These are phyloP conservation scores for Onygenales sp. DNA, from an alignment of 2,329 filamentous ascomycete species.

Conservation along the genomic window DNA sequence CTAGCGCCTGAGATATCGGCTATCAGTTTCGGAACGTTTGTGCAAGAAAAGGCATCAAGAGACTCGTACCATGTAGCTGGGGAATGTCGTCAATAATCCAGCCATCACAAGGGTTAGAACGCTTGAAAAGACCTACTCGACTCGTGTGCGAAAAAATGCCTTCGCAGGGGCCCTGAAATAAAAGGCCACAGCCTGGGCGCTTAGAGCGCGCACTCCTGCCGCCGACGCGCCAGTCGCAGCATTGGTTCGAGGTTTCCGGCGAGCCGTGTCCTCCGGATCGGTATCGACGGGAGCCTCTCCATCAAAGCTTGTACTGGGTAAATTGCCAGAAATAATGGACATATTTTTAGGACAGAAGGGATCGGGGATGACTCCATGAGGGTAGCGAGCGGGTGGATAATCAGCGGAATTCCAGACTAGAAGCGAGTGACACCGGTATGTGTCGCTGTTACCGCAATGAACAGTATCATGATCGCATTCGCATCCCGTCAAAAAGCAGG, in stretches of 20 bases:
- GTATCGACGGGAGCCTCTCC: slow-evolving; percentile 6
- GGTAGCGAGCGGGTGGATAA: too few relatives aligned
- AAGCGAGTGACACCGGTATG: neutral
- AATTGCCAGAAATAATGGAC: neutral
- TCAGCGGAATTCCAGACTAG: neutral
- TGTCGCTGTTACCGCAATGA: neutral
- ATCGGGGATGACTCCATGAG: neutral
- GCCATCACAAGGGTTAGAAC: slow-evolving; percentile 9
- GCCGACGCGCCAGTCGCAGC: slow-evolving; percentile 69
- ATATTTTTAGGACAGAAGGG: neutral
- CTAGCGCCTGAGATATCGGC: slow-evolving; percentile 42
- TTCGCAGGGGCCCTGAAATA: slow-evolving; percentile 89
- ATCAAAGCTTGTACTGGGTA: slow-evolving; percentile 10
- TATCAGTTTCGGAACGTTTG: neutral
- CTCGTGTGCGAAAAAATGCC: slow-evolving; percentile 80
- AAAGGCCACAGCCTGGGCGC: slow-evolving; percentile 74
- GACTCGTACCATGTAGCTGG: slow-evolving; percentile 41
- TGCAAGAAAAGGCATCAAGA: slow-evolving; percentile 1
- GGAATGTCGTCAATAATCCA: neutral
- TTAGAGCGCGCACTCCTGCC: slow-evolving; percentile 72
- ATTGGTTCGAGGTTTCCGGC: slow-evolving; percentile 45
- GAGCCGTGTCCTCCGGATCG: slow-evolving; percentile 16
- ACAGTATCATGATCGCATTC: neutral
- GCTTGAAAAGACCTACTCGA: slow-evolving; percentile 56
- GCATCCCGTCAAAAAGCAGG: neutral